These are phyloP conservation scores for Euphorbia pulcherrima DNA, from an alignment of 345 rosid genomes.

Conservation along the genomic window DNA sequence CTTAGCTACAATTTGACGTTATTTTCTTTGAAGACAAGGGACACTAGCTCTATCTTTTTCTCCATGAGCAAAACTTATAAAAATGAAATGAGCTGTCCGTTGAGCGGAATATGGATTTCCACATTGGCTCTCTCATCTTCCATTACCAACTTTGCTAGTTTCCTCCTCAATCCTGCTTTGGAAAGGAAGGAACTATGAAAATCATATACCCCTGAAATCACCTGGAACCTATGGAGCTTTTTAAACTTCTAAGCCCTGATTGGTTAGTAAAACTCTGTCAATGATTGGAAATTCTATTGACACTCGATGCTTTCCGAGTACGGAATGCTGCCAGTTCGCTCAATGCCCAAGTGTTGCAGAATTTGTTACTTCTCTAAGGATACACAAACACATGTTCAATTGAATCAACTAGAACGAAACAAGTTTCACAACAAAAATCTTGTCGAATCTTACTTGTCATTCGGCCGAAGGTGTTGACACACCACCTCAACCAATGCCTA, in stretches of 20 bases:
- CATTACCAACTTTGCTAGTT: neutral
- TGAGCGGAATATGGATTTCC: too few species aligned
- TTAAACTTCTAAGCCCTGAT: neutral
- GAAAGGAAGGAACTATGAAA: neutral
- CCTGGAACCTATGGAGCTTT: neutral
- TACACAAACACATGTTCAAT: neutral
- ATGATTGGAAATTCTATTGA: neutral
- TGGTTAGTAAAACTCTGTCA: neutral
- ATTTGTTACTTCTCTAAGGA: neutral
- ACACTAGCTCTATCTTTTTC: too few species aligned
- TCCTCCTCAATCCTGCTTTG: neutral
- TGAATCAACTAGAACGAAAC: neutral
- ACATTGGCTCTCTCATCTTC: constrained; percentile 1
- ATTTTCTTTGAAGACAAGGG: too few species aligned
- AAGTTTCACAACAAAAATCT: neutral
- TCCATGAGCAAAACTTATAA: too few species aligned
- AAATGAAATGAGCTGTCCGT: too few species aligned
- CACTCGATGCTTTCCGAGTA: neutral
- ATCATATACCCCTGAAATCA: neutral
- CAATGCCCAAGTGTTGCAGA: neutral
- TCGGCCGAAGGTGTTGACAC: neutral
- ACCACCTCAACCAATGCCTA: neutral
- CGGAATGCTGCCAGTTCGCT: neutral
- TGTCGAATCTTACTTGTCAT: neutral
- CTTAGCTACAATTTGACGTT: too few species aligned